Evolutionary conservation across 805 yeast species (phyloP), one percentile per base, ranked within the genome.

Genomic region (Candida schatavii): DNA sequence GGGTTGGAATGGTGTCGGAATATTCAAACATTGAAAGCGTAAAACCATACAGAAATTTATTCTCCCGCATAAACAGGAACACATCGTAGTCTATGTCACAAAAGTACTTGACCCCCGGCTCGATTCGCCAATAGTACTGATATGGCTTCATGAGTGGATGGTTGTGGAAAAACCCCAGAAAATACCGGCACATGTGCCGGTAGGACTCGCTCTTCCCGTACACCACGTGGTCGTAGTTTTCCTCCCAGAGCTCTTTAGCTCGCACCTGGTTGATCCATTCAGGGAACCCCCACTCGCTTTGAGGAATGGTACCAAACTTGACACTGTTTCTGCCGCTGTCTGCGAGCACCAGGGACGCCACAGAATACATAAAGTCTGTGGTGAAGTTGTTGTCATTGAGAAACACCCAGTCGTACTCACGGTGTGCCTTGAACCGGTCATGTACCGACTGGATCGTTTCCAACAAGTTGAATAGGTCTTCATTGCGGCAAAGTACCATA

Each of bases 321-420:
- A 80, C 77, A 3, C 55, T 61, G 29, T 91, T 89, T 43, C 73
- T 72, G 28, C 80, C 77, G 3, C 55, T 61, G 29, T 91, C 89
- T 11, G 37, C 18, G 2, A 85, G 72, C n/a, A 82, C 75, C 11
- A 72, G 53, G 17, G 71, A 71, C 10, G 70, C 46, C 1, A 84
- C 74, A 20, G 67, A 59, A 21, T 62, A 55, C 43, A 66, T 73
- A 59, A 86, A 87, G 47, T 75, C 77, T 3, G 69, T 72, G 33
- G 72, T 56, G 58, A 87, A 87, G 2, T 75, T 78, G 46, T 69
- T 75, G 54, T 87, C 89, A 58, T 87, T 87, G 37, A 86, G 60
- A 51, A 87, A 86, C 2, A 85, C 82, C 88, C 89, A 86, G 59
- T 86, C 93, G 55, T 86, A 85, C 49, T 80, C 75, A 55, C 61